phyloP scores from a whole-genome alignment of 768 basidiomycete species.

The Suillus bovinus region DNA sequence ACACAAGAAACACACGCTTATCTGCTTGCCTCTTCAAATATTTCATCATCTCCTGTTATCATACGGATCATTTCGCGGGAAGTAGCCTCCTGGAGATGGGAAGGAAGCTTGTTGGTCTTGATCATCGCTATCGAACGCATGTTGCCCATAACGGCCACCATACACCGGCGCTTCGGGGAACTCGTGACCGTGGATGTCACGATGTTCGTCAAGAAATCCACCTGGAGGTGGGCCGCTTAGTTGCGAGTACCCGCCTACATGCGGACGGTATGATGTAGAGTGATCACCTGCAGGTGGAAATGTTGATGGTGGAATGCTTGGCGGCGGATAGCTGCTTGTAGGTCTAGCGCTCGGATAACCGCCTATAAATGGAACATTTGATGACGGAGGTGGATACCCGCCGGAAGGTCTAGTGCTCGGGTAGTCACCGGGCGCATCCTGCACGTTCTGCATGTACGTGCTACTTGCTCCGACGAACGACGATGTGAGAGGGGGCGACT shows the following conservation, averaged over 20 bases:
- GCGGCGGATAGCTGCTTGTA: not conserved
- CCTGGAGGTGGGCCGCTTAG: conserved; percentile 23
- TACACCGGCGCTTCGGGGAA: conserved; percentile 41
- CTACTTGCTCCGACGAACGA: not conserved
- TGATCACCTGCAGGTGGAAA: not conserved
- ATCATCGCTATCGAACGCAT: conserved; percentile 7
- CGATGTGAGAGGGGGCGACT: conserved; percentile 11
- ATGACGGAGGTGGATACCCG: not conserved
- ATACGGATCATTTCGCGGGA: conserved; percentile 7
- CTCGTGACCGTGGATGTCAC: conserved; percentile 24
- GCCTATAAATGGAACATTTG: not conserved
- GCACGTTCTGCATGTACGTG: not conserved
- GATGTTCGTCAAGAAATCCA: conserved; percentile 8
- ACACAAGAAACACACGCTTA: not conserved
- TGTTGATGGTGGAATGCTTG: not conserved
- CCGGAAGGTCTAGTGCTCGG: not conserved
- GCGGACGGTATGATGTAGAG: conserved; percentile 12
- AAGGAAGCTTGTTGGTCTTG: not conserved
- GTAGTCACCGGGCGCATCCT: not conserved
- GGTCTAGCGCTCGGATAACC: not conserved
- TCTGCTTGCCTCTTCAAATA: not conserved
- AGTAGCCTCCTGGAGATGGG: not conserved
- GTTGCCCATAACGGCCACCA: conserved; percentile 18
- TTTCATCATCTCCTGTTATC: conserved; percentile 8
- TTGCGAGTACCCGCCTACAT: conserved; percentile 7